Evolutionary conservation across 257 asterid genomes (phyloP), one percentile per base, ranked within the genome.

Genomic region (Solanum appendiculatum): DNA sequence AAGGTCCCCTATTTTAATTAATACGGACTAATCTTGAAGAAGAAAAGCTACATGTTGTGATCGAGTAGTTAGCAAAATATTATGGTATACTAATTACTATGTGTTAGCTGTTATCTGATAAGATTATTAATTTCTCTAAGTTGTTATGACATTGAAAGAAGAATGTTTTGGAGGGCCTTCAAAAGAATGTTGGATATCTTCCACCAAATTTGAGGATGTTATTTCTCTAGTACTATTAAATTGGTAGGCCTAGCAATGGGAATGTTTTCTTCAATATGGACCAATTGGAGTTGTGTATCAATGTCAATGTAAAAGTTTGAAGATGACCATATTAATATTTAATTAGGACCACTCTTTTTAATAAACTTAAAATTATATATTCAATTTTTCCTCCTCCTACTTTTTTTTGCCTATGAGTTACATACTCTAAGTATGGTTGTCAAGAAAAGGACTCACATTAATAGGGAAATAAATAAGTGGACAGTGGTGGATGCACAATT

Each of bases 191-290:
- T 48, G 7, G 85, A 81, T 81, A 81, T 29, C 13, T 81, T 37
- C 85, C 44, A 31, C 29, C 20, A 29, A 29, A 81, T 12, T 48
- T 29, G 20, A 81, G 44, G 85, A 18, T 81, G 68, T 10, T 48
- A 81, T 46, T 81, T 48, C 31, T 29, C 27, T 27, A 46, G 37
- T 48, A 33, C 25, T 69, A 81, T 81, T 48, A 48, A 58, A 48
- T 16, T 48, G 44, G 68, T 81, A 88, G 92, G 91, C 85, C 92
- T 88, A 88, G 15, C 78, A 88, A 85, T 63, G 90, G 73, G 89
- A 91, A 89, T 89, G 91, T 91, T 88, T 82, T 72, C 82, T 64
- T 85, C 39, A 82, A 63, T 54, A 87, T 89, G 88, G 70, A 86
- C 89, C 85, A 81, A 15, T 63, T 42, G 89, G 86, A 86, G 93